Conservation (phyloP, 495 filamentous ascomycete genomes). For the Lasiosphaeriaceae sp. region DNA sequence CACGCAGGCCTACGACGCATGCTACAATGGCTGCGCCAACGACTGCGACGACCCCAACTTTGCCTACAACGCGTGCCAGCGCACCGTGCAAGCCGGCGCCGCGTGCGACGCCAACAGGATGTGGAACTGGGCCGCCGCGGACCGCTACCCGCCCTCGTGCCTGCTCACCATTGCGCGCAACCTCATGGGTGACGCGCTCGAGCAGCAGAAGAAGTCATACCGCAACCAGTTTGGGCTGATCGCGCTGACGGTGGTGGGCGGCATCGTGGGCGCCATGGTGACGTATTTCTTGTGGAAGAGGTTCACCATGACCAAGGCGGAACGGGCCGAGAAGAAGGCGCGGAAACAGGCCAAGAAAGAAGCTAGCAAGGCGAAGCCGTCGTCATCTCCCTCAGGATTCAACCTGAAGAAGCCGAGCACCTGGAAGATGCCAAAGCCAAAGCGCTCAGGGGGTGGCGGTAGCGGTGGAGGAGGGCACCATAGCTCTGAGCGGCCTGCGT, state of each 20-base stretch:
- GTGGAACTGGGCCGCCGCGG: conserved; percentile 25
- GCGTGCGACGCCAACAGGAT: conserved; percentile 23
- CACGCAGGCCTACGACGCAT: conserved; percentile 22
- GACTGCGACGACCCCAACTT: conserved; percentile 22
- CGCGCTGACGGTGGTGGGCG: conserved; percentile 18
- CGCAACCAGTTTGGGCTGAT: conserved; percentile 13
- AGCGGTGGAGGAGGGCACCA: neutral
- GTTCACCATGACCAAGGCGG: conserved; percentile 2
- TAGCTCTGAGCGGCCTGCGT: neutral
- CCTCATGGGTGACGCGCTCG: conserved; percentile 16
- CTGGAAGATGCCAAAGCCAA: neutral
- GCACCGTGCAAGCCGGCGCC: conserved; percentile 11
- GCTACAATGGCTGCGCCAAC: conserved; percentile 25
- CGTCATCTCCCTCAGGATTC: neutral
- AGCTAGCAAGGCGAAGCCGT: neutral
- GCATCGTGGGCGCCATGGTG: conserved; percentile 8
- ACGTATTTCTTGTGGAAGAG: conserved; percentile 13
- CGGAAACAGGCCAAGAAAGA: neutral
- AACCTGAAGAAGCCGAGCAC: neutral
- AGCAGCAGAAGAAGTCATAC: conserved; percentile 15
- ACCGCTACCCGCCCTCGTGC: conserved; percentile 23
- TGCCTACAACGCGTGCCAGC: conserved; percentile 23
- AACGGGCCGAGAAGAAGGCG: neutral
- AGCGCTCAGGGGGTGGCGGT: neutral
- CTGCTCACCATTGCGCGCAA: conserved; percentile 13